Evolutionary conservation across 2,329 filamentous ascomycete genomes (phyloP).

Genomic region (Alternaria consortialis): DNA sequence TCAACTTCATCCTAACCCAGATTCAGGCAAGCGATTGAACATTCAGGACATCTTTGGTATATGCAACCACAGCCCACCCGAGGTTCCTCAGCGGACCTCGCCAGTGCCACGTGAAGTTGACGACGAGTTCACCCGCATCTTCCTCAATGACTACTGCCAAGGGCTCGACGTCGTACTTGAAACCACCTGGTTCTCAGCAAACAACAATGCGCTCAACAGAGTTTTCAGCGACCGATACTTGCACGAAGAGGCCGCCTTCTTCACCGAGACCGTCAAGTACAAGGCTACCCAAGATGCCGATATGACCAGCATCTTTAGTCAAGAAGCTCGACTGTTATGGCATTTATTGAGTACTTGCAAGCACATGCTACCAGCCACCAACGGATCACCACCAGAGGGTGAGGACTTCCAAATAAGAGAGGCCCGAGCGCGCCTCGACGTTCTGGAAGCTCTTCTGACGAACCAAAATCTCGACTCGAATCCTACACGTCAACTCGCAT

Average conservation of each 20-base stretch:
- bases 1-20: conserved; percentile 11
- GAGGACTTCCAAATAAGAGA: conserved; percentile 71
- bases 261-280: conserved; percentile 46
- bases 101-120: conserved; percentile 43
- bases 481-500: conserved; percentile 62
- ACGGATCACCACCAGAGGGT: conserved; percentile 50
- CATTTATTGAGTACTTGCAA: conserved; percentile 64
- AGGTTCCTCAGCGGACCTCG: conserved; percentile 40
- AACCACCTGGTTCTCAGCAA: conserved; percentile 78
- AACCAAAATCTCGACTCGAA: conserved; percentile 71
- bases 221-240: conserved; percentile 60
- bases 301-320: conserved; percentile 56
- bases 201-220: conserved; percentile 58
- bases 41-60: conserved; percentile 48
- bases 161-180: conserved; percentile 61
- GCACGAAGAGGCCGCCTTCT: conserved; percentile 48
- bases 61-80: conserved; percentile 47
- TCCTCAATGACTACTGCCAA: conserved; percentile 46
- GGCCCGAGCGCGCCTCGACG: conserved; percentile 71
- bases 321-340: conserved; percentile 70
- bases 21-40: conserved; percentile 47
- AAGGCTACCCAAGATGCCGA: conserved; percentile 32
- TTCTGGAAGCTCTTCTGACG: conserved; percentile 79
- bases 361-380: conserved; percentile 44
- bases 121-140: conserved; percentile 46